Percentiles rank a stretch among this genome's conserved stretches.
phyloP scores from a whole-genome alignment of 208 protist genomes.

The Trypanosoma avium region DNA sequence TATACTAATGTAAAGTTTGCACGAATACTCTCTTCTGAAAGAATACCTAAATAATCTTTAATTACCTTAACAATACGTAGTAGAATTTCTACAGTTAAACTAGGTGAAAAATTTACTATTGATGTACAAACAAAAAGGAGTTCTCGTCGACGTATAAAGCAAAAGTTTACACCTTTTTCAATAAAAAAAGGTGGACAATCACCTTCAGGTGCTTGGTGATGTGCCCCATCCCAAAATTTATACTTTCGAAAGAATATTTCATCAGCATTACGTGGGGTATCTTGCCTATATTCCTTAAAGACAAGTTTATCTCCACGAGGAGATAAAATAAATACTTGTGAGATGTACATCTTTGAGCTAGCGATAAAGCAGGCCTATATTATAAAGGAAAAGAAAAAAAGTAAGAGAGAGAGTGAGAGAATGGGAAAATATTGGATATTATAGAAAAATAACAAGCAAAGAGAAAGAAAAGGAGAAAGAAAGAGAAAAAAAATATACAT shows the following conservation, averaged over 20 bases:
- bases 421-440: not conserved
- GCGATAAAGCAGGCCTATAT: not conserved
- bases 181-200: conserved; percentile 61
- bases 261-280: conserved; percentile 52
- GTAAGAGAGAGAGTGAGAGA: not conserved
- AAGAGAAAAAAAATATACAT: not conserved
- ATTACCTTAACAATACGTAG: conserved; percentile 65
- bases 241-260: conserved; percentile 90
- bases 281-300: conserved; percentile 81
- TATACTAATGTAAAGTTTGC: conserved; percentile 92
- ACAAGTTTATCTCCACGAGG: conserved; percentile 80
- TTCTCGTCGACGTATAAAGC: conserved; percentile 59
- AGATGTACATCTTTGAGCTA: conserved; percentile 39
- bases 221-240: conserved; percentile 51
- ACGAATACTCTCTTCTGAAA: conserved; percentile 85
- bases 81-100: conserved; percentile 75
- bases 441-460: conserved; percentile 5
- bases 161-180: conserved; percentile 83
- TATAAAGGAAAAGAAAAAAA: conserved; percentile 16
- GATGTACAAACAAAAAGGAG: conserved; percentile 89
- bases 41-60: conserved; percentile 83
- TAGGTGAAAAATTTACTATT: conserved; percentile 65
- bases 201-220: conserved; percentile 39
- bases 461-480: not conserved
- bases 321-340: conserved; percentile 87